Evolutionary conservation across 2,329 filamentous ascomycete genomes (phyloP).

Genomic region (Nemania sp.): DNA sequence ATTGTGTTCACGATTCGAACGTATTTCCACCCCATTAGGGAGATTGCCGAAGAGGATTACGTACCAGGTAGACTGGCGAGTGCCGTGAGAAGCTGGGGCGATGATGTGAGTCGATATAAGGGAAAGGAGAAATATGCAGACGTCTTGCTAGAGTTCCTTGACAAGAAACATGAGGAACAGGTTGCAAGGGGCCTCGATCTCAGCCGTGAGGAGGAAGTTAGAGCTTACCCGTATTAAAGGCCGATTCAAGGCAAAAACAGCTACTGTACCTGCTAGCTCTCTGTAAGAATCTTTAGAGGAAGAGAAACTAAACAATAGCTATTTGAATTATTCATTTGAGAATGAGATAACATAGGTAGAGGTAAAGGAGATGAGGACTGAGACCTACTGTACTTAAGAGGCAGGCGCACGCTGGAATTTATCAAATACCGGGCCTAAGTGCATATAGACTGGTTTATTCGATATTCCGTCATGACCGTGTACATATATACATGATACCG

Average conservation of each 20-base stretch:
- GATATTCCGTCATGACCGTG: too few relatives aligned
- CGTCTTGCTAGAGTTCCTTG: slow-evolving; percentile 81
- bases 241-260: not conserved
- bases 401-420: too few relatives aligned
- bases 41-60: slow-evolving; percentile 76
- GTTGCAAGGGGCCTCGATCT: slow-evolving; percentile 73
- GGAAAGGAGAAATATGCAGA: slow-evolving; percentile 79
- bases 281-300: not conserved
- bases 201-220: slow-evolving; percentile 47
- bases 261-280: not conserved
- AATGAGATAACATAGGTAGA: too few relatives aligned
- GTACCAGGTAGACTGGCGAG: slow-evolving; percentile 83
- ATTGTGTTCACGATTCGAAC: slow-evolving; percentile 83
- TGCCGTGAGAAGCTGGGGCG: slow-evolving; percentile 83
- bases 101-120: slow-evolving; percentile 82
- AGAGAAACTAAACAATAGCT: not conserved
- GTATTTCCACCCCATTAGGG: slow-evolving; percentile 79
- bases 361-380: too few relatives aligned
- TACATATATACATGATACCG: too few relatives aligned
- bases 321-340: too few relatives aligned
- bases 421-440: too few relatives aligned
- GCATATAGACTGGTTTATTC: too few relatives aligned
- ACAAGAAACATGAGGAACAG: slow-evolving; percentile 79
- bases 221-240: slow-evolving; percentile 48
- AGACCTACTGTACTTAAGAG: too few relatives aligned